Conservation (phyloP, 140 eudicot genomes). For the Cichorium intybus region DNA sequence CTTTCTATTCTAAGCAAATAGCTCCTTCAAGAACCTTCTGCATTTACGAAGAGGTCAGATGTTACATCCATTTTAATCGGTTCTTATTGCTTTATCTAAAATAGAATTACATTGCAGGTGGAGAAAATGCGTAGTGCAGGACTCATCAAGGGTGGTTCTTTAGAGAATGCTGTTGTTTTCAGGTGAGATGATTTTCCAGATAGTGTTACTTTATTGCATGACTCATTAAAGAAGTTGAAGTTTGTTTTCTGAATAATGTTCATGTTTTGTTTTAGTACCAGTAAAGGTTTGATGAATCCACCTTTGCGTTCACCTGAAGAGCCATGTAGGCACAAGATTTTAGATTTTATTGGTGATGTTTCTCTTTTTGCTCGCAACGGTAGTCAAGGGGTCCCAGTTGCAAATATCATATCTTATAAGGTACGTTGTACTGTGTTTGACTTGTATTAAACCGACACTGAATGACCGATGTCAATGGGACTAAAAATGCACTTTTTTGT, state of each 20-base stretch:
- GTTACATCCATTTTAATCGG: neutral
- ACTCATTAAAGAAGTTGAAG: neutral
- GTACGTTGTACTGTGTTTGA: constrained; percentile 19
- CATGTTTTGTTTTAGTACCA: constrained; percentile 38
- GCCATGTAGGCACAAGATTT: constrained; percentile 88
- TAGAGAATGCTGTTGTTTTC: constrained; percentile 83
- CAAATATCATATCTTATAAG: constrained; percentile 79
- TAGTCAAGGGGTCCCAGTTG: constrained; percentile 88
- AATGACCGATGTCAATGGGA: neutral
- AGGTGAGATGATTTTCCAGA: constrained; percentile 48
- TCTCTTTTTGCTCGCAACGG: constrained; percentile 79
- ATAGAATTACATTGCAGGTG: constrained; percentile 42
- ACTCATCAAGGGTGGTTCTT: constrained; percentile 85
- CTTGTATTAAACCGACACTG: neutral
- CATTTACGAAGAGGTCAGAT: constrained; percentile 78
- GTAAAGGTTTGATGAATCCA: constrained; percentile 83
- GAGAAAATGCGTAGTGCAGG: constrained; percentile 74
- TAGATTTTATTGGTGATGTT: constrained; percentile 90
- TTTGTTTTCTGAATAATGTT: constrained; percentile 2
- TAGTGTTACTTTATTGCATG: neutral
- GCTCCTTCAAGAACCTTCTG: constrained; percentile 95
- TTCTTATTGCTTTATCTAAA: neutral
- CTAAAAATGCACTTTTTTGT: no score
- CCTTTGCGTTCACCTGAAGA: constrained; percentile 74
- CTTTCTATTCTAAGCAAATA: constrained; percentile 61